Evolutionary conservation across 2,329 filamentous ascomycete genomes (phyloP).

Genomic region (Balansia obtecta): DNA sequence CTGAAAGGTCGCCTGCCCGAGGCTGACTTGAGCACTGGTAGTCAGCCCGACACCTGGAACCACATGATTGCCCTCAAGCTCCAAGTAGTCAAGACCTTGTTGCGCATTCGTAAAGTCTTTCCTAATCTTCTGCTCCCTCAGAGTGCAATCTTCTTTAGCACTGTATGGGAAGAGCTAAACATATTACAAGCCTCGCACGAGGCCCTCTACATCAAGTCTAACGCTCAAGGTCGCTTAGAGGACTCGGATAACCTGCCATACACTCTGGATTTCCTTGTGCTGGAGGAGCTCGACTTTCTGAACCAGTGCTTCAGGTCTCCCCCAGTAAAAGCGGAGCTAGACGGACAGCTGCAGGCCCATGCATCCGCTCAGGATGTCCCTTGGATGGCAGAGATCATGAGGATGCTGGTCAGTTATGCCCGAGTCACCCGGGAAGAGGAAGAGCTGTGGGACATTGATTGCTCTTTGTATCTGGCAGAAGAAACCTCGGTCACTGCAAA

Average conservation of each 20-base stretch:
- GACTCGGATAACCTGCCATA: constrained; percentile 88
- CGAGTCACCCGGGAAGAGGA: constrained; percentile 90
- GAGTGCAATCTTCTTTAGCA: constrained; percentile 70
- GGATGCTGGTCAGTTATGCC: constrained; percentile 70
- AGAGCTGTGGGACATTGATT: constrained; percentile 90
- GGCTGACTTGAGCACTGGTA: constrained; percentile 30
- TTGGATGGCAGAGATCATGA: constrained; percentile 84
- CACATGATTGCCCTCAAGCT: constrained; percentile 78
- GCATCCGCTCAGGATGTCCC: constrained; percentile 49
- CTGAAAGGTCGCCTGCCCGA: constrained; percentile 67
- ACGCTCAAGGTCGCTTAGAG: constrained; percentile 77
- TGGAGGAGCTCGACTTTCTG: constrained; percentile 91
- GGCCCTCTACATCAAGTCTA: constrained; percentile 73
- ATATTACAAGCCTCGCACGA: constrained; percentile 62
- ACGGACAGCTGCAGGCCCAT: constrained; percentile 57
- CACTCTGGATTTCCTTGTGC: constrained; percentile 81
- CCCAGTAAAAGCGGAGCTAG: constrained; percentile 80
- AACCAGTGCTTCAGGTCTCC: constrained; percentile 82
- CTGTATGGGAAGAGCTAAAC: constrained; percentile 79
- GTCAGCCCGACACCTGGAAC: constrained; percentile 58
- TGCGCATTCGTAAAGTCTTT: constrained; percentile 80
- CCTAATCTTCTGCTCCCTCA: constrained; percentile 70
- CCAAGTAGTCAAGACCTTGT: constrained; percentile 85
- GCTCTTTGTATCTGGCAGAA: constrained; percentile 89
- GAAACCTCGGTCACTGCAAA: constrained; percentile 92